Conservation (phyloP, 495 filamentous ascomycete genomes). For the Talaromyces stipitatus region DNA sequence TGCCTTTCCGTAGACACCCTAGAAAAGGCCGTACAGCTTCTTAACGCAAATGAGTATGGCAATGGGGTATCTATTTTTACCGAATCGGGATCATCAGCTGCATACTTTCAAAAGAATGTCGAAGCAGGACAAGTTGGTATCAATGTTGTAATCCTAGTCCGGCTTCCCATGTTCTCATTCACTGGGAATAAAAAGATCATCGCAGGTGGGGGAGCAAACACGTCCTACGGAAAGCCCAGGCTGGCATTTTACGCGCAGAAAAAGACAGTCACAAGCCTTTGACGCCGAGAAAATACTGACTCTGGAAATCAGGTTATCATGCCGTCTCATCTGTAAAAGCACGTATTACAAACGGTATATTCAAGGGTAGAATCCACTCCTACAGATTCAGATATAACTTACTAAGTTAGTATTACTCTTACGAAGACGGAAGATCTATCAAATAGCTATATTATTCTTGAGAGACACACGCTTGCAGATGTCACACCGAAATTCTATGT, state of each 20-base stretch:
- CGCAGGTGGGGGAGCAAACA: conserved; percentile 71
- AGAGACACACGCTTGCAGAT: too few species aligned
- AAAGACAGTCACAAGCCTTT: conserved; percentile 79
- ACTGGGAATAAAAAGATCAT: conserved; percentile 40
- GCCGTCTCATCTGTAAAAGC: conserved; percentile 54
- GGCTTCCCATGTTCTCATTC: conserved; percentile 8
- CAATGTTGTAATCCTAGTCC: conserved; percentile 46
- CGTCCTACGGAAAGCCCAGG: conserved; percentile 77
- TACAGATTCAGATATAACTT: too few species aligned
- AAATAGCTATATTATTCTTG: too few species aligned
- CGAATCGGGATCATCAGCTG: conserved; percentile 49
- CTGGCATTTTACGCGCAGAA: conserved; percentile 76
- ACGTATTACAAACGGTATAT: background rate
- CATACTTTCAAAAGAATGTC: conserved; percentile 54
- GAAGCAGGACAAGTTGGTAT: conserved; percentile 75
- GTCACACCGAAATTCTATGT: too few species aligned
- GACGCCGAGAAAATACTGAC: conserved; percentile 68
- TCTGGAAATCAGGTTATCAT: conserved; percentile 70
- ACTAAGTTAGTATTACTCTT: too few species aligned
- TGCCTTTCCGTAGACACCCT: conserved; percentile 30
- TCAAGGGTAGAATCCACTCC: background rate
- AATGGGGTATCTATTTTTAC: conserved; percentile 64
- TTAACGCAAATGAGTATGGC: conserved; percentile 60
- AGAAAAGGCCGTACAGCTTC: conserved; percentile 46
- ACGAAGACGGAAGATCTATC: too few species aligned